Base-by-base conservation (phyloP, 2,329 filamentous ascomycete genomes). In the Chaetomium strumarium region DNA sequence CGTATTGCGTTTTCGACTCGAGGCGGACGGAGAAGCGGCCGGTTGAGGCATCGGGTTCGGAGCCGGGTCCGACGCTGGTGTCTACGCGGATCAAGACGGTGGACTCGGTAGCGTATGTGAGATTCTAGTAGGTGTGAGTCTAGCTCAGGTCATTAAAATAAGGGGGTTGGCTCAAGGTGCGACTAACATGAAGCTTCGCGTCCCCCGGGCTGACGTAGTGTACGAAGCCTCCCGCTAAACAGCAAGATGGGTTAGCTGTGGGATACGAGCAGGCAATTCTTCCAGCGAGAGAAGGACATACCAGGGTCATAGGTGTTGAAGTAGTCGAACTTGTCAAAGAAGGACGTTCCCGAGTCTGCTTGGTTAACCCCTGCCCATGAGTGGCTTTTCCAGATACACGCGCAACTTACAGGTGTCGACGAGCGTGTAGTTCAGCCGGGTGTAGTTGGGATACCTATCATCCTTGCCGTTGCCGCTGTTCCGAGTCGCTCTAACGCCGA, bases 11-110 rank as follows among this genome's bases (percentile, higher is more conserved):
- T 62, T 79, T 83, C 34, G 82, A 85, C 55, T 80, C 74, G 51
- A 85, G 69, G 13, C 83, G 80, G 13, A 85, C 81, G 0, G 81
- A 84, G 67, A 79, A 79, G 19, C 83, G 80, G 45, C 82, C 83
- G 0, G 74, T 80, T 2, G 75, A 75, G 16, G 80, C 76, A 57
- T 81, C 68, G 4, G 78, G 78, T 2, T 60, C 56, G 29, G 70
- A 71, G 2, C 60, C 56, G 2, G 73, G 76, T 9, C 74, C 74
- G 14, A 82, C 78, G 1, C 72, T 74, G 11, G 80, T 82, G 63
- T 86, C 83, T 46, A 86, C 83, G 40, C 70, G 73, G 30, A 87
- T 64, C 16, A 86, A 61, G 10, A 81, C 82, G 0, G 77, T 72
- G 37, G 68, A 67, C 1, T 70, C 60, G 1, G 76, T 75, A 6